These are phyloP conservation scores for Gracilariopsis chorda DNA, from an alignment of 23 red algal genomes.

Conservation along the genomic window DNA sequence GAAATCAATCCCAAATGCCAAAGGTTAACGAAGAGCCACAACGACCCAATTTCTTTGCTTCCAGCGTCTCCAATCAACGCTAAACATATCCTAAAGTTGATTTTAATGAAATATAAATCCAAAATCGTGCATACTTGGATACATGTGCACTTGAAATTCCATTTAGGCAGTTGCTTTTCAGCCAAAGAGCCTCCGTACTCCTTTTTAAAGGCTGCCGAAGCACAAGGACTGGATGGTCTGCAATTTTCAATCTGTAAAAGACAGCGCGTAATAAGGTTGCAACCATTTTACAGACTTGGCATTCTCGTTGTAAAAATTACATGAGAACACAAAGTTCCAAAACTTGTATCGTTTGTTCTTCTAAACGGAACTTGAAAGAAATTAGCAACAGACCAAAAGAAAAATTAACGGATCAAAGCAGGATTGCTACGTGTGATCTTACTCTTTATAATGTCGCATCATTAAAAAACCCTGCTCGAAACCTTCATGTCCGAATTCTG, in stretches of 20 bases:
- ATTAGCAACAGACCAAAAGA: background rate
- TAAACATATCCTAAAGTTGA: no score
- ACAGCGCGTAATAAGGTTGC: background rate
- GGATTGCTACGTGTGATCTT: background rate
- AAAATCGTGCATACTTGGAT: no score
- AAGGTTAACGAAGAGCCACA: no score
- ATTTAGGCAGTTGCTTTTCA: no score
- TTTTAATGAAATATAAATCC: no score
- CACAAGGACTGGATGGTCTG: background rate
- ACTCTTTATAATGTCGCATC: background rate
- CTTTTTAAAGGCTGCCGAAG: background rate
- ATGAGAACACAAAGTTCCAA: background rate
- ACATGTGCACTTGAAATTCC: no score
- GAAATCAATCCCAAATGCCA: no score
- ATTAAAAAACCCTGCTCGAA: background rate
- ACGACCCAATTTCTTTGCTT: no score
- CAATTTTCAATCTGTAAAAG: background rate
- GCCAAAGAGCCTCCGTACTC: no score
- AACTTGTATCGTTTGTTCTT: background rate
- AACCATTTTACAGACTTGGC: no score
- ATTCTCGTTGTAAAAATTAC: background rate
- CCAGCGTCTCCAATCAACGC: no score
- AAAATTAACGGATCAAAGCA: background rate
- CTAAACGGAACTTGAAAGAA: background rate
- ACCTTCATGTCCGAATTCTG: background rate